Percentiles rank a stretch among this genome's conserved stretches.
phyloP scores from a whole-genome alignment of 176 grass and related monocot genomes.

The Zea luxurians region DNA sequence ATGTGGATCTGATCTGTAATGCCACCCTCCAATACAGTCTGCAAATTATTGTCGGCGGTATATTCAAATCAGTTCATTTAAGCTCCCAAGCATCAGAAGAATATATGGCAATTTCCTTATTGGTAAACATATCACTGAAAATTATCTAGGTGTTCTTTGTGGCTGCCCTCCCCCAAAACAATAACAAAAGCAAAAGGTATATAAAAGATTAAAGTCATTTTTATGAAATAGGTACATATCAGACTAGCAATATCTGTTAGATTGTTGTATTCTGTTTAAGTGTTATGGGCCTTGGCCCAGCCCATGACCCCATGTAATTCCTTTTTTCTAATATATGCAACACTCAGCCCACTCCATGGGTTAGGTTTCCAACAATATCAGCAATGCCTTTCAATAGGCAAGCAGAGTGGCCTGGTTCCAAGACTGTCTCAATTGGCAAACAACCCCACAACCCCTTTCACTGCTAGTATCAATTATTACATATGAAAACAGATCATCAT shows the following conservation, averaged over 20 bases:
- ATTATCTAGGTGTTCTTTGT: not conserved
- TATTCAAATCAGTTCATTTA: not conserved
- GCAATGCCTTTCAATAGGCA: slow-evolving; percentile 5
- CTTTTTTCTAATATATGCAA: too few species aligned
- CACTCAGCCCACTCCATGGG: too few species aligned
- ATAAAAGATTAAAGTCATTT: not conserved
- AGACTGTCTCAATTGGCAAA: not conserved
- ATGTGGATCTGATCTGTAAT: slow-evolving; percentile 96
- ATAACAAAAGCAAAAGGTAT: not conserved
- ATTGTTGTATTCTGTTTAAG: too few species aligned
- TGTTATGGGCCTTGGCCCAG: too few species aligned
- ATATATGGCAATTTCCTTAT: not conserved
- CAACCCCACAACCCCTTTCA: not conserved
- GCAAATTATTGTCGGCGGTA: slow-evolving; percentile 39
- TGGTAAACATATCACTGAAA: too few species aligned
- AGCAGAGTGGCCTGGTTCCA: not conserved
- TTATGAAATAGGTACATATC: too few species aligned
- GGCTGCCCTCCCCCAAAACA: not conserved
- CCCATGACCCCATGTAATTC: too few species aligned
- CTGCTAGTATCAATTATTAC: not conserved
- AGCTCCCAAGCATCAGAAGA: slow-evolving; percentile 13
- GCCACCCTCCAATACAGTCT: slow-evolving; percentile 90
- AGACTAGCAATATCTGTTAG: too few species aligned
- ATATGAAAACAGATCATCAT: slow-evolving; percentile 15
- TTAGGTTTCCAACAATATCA: not conserved